Conservation (phyloP, 345 rosid genomes). For the Iberis pinnata region DNA sequence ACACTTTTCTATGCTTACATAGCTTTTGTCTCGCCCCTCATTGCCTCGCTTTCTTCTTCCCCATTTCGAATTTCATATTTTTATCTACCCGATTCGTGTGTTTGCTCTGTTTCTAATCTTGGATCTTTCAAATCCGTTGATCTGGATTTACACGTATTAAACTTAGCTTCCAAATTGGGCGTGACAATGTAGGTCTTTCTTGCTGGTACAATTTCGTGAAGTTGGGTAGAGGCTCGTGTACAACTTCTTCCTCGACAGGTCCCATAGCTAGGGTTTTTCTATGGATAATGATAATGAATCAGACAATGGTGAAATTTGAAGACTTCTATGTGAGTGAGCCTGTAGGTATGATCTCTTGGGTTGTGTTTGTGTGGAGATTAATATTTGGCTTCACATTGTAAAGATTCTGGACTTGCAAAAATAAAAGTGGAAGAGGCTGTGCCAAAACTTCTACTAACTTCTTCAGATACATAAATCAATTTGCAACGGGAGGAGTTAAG, state of each 20-base stretch:
- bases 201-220: slow-evolving; percentile 41
- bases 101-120: slow-evolving; percentile 42
- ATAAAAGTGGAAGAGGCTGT: no score
- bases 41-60: slow-evolving; percentile 20
- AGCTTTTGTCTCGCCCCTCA: slow-evolving; percentile 39
- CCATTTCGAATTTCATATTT: slow-evolving; percentile 18
- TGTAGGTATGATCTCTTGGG: slow-evolving; percentile 66
- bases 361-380: slow-evolving; percentile 45
- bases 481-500: slow-evolving; percentile 16
- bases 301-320: slow-evolving; percentile 16
- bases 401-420: slow-evolving; percentile 35
- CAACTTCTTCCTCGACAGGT: slow-evolving; percentile 25
- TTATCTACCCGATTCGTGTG: slow-evolving; percentile 27
- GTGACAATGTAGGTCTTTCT: slow-evolving; percentile 29
- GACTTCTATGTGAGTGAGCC: slow-evolving; percentile 29
- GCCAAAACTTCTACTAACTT: no score
- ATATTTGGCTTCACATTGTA: slow-evolving; percentile 64
- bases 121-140: slow-evolving; percentile 43
- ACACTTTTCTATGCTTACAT: slow-evolving; percentile 30
- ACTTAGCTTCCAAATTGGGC: slow-evolving; percentile 37
- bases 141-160: slow-evolving; percentile 43
- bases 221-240: slow-evolving; percentile 24
- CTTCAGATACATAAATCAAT: no score
- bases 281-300: slow-evolving; percentile 18
- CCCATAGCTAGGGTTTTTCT: slow-evolving; percentile 60